Evolutionary conservation across 2,329 filamentous ascomycete genomes (phyloP).

Genomic region (Monosporascus sp.): DNA sequence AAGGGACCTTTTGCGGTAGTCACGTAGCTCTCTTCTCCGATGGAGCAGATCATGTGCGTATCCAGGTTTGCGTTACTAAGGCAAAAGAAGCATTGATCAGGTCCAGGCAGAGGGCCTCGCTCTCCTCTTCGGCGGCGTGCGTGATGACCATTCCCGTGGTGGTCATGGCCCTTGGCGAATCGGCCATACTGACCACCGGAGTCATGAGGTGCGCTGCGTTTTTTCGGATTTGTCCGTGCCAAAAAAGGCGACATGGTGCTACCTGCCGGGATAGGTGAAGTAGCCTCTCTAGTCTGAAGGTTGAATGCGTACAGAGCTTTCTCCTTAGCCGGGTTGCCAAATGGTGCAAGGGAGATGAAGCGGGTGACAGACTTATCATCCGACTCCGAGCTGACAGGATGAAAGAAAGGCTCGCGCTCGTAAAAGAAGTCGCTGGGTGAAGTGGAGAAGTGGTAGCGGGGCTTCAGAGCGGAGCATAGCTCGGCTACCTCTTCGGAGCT

Average conservation of each 20-base stretch:
- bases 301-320: constrained; percentile 78
- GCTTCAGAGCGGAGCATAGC: constrained; percentile 72
- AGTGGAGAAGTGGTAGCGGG: constrained; percentile 83
- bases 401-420: constrained; percentile 89
- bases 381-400: constrained; percentile 41
- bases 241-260: constrained; percentile 72
- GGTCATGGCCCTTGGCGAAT: constrained; percentile 44
- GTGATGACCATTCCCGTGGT: constrained; percentile 37
- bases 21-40: constrained; percentile 81
- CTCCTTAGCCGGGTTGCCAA: constrained; percentile 68
- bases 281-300: constrained; percentile 58
- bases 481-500: constrained; percentile 68
- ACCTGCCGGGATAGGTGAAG: constrained; percentile 59
- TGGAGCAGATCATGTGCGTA: constrained; percentile 82
- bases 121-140: constrained; percentile 39
- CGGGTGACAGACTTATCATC: constrained; percentile 64
- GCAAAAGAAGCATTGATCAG: constrained; percentile 90
- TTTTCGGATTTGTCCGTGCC: constrained; percentile 40
- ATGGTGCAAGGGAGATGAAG: constrained; percentile 83
- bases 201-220: constrained; percentile 44
- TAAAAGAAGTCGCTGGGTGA: constrained; percentile 65
- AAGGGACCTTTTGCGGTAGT: constrained; percentile 91
- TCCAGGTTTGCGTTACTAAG: constrained; percentile 79
- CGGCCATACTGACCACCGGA: constrained; percentile 44
- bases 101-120: constrained; percentile 57